Conservation (phyloP, 1,139 yeast genomes). For the Zygosaccharomyces sapae region DNA sequence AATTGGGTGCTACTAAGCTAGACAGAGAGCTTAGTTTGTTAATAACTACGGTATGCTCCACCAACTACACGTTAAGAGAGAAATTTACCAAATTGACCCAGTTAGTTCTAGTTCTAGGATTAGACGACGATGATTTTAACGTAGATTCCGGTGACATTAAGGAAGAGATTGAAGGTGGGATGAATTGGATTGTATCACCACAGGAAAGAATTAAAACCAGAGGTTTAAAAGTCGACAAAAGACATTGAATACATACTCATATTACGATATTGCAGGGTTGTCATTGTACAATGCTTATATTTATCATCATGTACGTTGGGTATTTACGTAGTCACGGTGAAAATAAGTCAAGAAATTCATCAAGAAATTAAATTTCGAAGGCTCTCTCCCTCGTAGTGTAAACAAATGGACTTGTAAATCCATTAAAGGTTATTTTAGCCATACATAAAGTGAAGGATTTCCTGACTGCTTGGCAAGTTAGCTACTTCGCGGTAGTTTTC, state of each 20-base stretch:
- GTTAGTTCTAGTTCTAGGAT: constrained; percentile 71
- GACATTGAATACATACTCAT: constrained; percentile 16
- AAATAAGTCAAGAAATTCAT: constrained; percentile 8
- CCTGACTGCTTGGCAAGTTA: constrained; percentile 10
- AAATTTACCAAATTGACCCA: constrained; percentile 79
- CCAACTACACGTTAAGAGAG: constrained; percentile 69
- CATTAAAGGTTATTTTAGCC: constrained; percentile 4
- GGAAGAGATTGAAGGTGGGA: constrained; percentile 43
- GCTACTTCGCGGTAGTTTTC: constrained; percentile 9
- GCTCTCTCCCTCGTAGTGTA: constrained; percentile 14
- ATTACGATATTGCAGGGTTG: not conserved
- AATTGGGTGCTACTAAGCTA: constrained; percentile 75
- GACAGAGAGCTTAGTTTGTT: constrained; percentile 79
- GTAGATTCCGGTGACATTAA: constrained; percentile 37
- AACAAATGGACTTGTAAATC: constrained; percentile 10
- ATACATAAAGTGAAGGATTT: constrained; percentile 4
- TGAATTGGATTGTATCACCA: constrained; percentile 78
- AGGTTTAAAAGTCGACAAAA: constrained; percentile 46
- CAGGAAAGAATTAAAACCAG: constrained; percentile 64
- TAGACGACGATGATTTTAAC: constrained; percentile 74
- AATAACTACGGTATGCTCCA: constrained; percentile 59
- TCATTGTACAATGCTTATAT: not conserved
- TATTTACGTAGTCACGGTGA: constrained; percentile 7
- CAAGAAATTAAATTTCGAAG: constrained; percentile 10
- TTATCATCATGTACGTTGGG: constrained; percentile 6